Conservation (phyloP, 2,329 filamentous ascomycete genomes). For the Elsinoe arachidis region DNA sequence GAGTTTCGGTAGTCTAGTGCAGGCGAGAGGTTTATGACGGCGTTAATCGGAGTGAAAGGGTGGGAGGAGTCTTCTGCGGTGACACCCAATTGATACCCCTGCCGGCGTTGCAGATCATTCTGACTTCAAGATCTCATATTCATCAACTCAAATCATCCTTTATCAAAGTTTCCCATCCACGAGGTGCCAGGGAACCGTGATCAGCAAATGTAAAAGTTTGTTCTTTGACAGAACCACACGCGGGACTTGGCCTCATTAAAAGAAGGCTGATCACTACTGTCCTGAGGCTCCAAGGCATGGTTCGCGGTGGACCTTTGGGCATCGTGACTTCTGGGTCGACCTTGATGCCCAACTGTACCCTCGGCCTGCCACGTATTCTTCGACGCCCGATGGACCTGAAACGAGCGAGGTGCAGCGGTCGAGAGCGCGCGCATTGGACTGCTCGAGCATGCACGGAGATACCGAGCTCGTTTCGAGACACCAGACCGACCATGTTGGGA, state of each 20-base stretch:
- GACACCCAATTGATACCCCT: constrained; percentile 9
- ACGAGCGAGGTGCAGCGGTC: not conserved
- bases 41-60: not conserved
- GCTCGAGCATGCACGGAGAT: not conserved
- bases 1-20: not conserved
- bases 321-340: not conserved
- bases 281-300: constrained; percentile 5
- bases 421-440: not conserved
- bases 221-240: not conserved
- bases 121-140: not conserved
- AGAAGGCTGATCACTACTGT: constrained; percentile 3
- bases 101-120: not conserved
- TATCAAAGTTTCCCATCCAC: constrained; percentile 2
- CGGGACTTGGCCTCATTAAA: constrained; percentile 5
- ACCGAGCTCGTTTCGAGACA: not conserved
- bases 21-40: not conserved
- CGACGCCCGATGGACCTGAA: not conserved
- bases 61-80: not conserved
- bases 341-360: constrained; percentile 5
- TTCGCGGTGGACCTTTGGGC: constrained; percentile 11
- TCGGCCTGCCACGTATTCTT: constrained; percentile 6
- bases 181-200: not conserved
- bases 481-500: not conserved
- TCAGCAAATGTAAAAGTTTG: constrained; percentile 1
- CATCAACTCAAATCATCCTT: not conserved